Evolutionary conservation across 805 yeast species (phyloP), one percentile per base, ranked within the genome.

Genomic region (Wickerhamiella lipophila): DNA sequence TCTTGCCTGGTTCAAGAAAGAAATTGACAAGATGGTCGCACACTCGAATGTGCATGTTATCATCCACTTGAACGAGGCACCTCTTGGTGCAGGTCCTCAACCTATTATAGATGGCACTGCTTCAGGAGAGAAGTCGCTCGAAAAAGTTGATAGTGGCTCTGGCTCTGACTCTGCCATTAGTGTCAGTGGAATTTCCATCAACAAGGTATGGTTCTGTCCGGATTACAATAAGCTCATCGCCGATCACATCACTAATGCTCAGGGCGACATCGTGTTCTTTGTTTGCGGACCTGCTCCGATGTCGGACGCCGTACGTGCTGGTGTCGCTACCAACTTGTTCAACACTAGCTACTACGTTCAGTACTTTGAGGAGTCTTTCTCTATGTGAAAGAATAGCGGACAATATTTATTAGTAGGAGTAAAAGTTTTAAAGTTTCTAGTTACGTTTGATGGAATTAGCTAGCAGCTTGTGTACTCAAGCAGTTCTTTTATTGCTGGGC

Each of bases 291-390:
- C 46, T 26, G 27, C 21, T 2, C 22, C 23, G 13, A 38, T 47
- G 26, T 32, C 25, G 3, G 25, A 36, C 7, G 46, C 26, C 19
- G 22, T 35, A 2, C 50, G 50, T 23, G 38, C 19, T n/a, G 45
- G 43, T 25, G 49, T 41, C 26, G 47, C 49, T 1, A 32, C 29
- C 16, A 30, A 41, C n/a, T 13, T 46, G 34, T 22, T 32, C 26
- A 22, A 25, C 25, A 15, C 40, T 21, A 7, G 38, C 13, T n/a
- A 42, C 19, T 26, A 29, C 15, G 42, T 47, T 1, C 50, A 47
- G 46, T 47, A 41, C 23, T 34, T 9, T 18, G 50, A 47, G 29
- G 50, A 47, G 39, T 22, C 46, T 19, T 47, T 47, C 30, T n/a
- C 46, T 6, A 41, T 47, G 35, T 47, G 27, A 38, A 29, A 11